Evolutionary conservation across 768 basidiomycete genomes (phyloP), one percentile per base, ranked within the genome.

Genomic region (Trametes sanguinea): DNA sequence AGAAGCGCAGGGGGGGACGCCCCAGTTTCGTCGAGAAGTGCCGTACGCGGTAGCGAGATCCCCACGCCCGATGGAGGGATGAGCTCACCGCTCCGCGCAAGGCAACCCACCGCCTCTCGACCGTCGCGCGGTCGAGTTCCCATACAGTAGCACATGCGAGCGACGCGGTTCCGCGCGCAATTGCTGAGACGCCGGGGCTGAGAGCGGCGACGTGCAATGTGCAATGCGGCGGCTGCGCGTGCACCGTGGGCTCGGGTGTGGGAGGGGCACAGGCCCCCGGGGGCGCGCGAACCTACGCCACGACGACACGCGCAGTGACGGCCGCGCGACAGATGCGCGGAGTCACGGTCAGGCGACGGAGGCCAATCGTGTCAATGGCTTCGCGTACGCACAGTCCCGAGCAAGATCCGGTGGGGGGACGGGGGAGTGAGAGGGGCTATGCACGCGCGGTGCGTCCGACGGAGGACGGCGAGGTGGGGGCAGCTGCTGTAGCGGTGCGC

Each of bases 201-300:
- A 22, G 22, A 22, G 22, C 22, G 22, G 22, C 22, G 22, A 22
- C 1, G 22, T 22, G 22, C 22, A 22, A 22, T 22, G 22, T 22
- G 22, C 22, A 22, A 22, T 22, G 22, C 22, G 22, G 22, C 22
- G 22, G 22, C 22, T 22, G 22, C 22, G 22, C 22, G 22, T 22
- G 22, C 22, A 22, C 22, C 22, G 22, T 22, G 22, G 22, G 22
- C 22, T 22, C 22, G 22, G 22, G 22, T 22, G 22, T 22, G 22
- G 22, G 22, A 22, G 22, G 22, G 22, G 22, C 22, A 22, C 22
- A 22, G 22, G 22, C 22, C 22, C 22, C 22, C 22, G 22, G 22
- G 22, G 44, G 57, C 10, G 42, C 39, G n/a, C 57, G 29, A 59
- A 59, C 57, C 32, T 59, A 59, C 57, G 50, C 57, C 57, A 59